Conservation (phyloP, 441 rosid species). For the Aquilaria agallochum region DNA sequence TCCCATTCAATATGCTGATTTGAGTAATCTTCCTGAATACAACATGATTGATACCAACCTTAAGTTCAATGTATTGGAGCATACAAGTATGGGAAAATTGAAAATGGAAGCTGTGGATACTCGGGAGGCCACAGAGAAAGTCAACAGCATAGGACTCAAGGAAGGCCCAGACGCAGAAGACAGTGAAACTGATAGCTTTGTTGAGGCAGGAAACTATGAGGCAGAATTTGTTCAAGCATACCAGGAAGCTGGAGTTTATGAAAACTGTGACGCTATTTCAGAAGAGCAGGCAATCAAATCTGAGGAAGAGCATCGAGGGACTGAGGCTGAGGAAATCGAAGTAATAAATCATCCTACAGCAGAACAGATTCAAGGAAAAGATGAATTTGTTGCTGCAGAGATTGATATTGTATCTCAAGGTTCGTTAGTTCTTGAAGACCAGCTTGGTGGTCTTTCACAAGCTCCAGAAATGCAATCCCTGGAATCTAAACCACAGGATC, state of each 20-base stretch:
- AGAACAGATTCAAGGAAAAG: constrained; percentile 13
- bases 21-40: constrained; percentile 43
- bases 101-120: constrained; percentile 11
- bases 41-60: constrained; percentile 22
- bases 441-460: not conserved
- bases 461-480: constrained; percentile 3
- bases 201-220: not conserved
- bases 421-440: not conserved
- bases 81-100: constrained; percentile 2
- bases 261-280: constrained; percentile 12
- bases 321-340: constrained; percentile 12
- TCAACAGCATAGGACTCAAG: too few species aligned
- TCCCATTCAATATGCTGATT: constrained; percentile 44
- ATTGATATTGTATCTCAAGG: constrained; percentile 11
- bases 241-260: constrained; percentile 11
- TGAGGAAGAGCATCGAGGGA: constrained; percentile 12
- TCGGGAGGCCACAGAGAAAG: constrained; percentile 22
- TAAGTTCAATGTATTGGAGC: constrained; percentile 20
- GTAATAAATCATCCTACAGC: constrained; percentile 4
- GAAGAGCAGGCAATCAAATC: constrained; percentile 18
- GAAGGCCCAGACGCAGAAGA: too few species aligned
- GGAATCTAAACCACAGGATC: constrained; percentile 8
- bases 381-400: constrained; percentile 4
- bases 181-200: too few species aligned
- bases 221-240: constrained; percentile 9